Base-by-base conservation (phyloP, 2,329 filamentous ascomycete species). In the Botrytis cinerea region DNA sequence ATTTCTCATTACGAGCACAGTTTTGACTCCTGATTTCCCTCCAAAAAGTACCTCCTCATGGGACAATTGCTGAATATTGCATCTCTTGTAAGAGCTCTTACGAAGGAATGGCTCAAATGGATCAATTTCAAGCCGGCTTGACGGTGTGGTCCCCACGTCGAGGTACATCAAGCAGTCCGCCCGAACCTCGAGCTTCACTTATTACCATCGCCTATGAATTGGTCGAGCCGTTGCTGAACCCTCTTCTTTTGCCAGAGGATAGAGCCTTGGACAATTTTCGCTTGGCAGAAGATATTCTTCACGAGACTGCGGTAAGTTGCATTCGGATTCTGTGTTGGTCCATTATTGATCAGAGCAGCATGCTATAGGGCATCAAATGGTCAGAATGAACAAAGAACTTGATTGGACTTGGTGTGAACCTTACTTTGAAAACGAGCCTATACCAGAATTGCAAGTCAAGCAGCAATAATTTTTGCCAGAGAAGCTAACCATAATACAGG, bases 181-280 rank as follows among this genome's bases (percentile, higher is more conserved):
- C 25, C 22, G 64, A 28, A 43, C 46, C 25, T 12, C 25, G 12
- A 54, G 46, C 64, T 16, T 28, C 64, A 22, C 35, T 68, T 43
- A 10, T 68, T 43, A n/a, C 48, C 9, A 28, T 68, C 25, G 64
- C 64, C 14, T 40, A 43, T 68, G 64, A 68, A 43, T 28, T 54
- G 64, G 35, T 68, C 46, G 48, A 68, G 64, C 48, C 48, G 16
- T 68, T 68, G 48, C 7, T 68, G n/a, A 57, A 68, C n/a, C 64
- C 64, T 28, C 20, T n/a, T 22, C 25, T 35, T 35, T 57, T 68
- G 18, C 64, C 48, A 68, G 64, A 68, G 48, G 64, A 68, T 48
- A 68, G 48, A 43, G 46, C 64, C 35, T 54, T 68, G 46, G 64
- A 68, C 35, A 54, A 35, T 12, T 68, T 68, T 57, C 48, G 64